Evolutionary conservation across 2,329 filamentous ascomycete genomes (phyloP).

Genomic region (Colletotrichum cereale): DNA sequence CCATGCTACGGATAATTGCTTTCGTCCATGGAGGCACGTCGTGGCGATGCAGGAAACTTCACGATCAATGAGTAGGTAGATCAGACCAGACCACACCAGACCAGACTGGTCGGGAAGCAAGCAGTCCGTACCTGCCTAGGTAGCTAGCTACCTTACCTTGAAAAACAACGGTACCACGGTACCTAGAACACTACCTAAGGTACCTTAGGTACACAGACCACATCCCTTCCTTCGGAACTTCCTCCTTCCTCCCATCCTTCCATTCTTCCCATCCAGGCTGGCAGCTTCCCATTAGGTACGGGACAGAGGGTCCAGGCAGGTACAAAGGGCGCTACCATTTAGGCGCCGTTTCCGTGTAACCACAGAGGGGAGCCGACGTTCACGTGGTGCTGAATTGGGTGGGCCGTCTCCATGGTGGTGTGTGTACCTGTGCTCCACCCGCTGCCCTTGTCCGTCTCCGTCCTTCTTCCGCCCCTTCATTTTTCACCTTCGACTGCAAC

Average conservation of each 20-base stretch:
- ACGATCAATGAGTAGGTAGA: neutral
- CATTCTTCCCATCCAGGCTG: neutral
- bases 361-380: neutral
- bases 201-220: too few relatives aligned
- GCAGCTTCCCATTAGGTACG: neutral
- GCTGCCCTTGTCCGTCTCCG: neutral
- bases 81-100: neutral
- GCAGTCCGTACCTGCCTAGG: neutral
- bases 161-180: too few relatives aligned
- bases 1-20: neutral
- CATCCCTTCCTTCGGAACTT: too few relatives aligned
- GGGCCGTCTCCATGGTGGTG: neutral
- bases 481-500: neutral
- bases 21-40: neutral
- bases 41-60: neutral
- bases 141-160: too few relatives aligned
- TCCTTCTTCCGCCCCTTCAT: neutral
- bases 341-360: slow-evolving; percentile 17
- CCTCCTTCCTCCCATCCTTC: neutral
- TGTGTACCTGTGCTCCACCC: neutral
- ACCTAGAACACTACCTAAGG: too few relatives aligned
- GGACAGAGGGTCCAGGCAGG: neutral
- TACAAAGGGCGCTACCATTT: neutral
- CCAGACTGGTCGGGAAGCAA: neutral
- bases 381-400: slow-evolving; percentile 1